A percentile compares a stretch with the other conserved stretches of the same genome.
Evolutionary conservation across 805 yeast species (phyloP).

Genomic region (Wickerhamomyces hampshirensis): DNA sequence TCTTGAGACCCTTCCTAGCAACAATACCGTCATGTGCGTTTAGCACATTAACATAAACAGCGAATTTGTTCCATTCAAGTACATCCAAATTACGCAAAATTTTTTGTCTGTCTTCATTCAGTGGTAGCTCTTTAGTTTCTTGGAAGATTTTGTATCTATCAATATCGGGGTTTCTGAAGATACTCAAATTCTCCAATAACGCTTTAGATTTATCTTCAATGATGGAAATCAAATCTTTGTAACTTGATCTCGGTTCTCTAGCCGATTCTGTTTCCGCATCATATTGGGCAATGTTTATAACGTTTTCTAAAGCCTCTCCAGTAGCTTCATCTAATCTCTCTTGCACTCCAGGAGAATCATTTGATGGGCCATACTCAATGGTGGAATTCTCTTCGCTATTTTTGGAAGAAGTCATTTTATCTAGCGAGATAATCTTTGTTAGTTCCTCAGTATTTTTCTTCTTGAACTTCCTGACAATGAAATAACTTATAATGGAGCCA

Average conservation of each 20-base stretch:
- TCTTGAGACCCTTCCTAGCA: slow-evolving; percentile 60
- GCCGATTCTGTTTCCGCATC: slow-evolving; percentile 17
- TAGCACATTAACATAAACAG: slow-evolving; percentile 62
- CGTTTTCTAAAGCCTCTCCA: slow-evolving; percentile 22
- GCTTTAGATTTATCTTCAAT: neutral
- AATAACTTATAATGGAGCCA: slow-evolving; percentile 33
- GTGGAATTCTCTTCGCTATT: neutral
- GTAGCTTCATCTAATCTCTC: slow-evolving; percentile 23
- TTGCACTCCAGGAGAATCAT: neutral
- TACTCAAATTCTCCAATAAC: neutral
- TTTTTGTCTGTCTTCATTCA: slow-evolving; percentile 32
- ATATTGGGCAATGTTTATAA: slow-evolving; percentile 19
- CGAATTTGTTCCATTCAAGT: slow-evolving; percentile 72
- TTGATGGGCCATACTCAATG: slow-evolving; percentile 4
- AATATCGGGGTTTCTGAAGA: slow-evolving; percentile 10
- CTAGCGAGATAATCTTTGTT: slow-evolving; percentile 4
- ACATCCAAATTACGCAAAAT: slow-evolving; percentile 54
- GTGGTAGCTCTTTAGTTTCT: slow-evolving; percentile 23
- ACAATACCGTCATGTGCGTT: slow-evolving; percentile 88
- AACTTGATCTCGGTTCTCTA: neutral
- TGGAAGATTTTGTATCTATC: slow-evolving; percentile 18
- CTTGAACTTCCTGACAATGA: slow-evolving; percentile 32
- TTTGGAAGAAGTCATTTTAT: slow-evolving; percentile 1
- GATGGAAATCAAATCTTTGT: neutral
- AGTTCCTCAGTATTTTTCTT: slow-evolving; percentile 11